Percentiles rank a stretch among this genome's conserved stretches.
phyloP scores from a whole-genome alignment of 169 alveolate genomes.

The Plasmodium adleri region DNA sequence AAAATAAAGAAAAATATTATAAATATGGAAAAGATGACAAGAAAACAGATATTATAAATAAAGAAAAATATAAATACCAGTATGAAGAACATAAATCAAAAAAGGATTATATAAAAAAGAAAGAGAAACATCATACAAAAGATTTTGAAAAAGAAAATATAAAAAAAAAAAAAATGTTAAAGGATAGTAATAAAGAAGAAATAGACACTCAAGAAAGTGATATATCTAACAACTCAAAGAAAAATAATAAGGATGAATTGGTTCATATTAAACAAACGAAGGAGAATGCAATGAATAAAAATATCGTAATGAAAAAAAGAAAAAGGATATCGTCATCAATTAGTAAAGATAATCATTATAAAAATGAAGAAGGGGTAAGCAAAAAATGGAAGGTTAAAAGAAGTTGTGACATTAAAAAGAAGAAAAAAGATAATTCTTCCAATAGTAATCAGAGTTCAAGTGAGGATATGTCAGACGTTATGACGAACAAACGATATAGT shows the following conservation, averaged over 20 bases:
- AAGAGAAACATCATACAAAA: too few relatives aligned
- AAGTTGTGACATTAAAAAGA: not conserved
- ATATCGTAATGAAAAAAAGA: constrained; percentile 10
- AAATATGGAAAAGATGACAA: too few relatives aligned
- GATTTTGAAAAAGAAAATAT: not conserved
- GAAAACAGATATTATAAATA: too few relatives aligned
- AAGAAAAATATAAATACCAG: too few relatives aligned
- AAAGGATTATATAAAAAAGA: too few relatives aligned
- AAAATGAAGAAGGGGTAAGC: constrained; percentile 1
- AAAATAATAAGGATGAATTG: not conserved
- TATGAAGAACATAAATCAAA: too few relatives aligned
- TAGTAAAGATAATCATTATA: not conserved
- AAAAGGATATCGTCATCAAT: constrained; percentile 6
- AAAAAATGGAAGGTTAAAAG: not conserved
- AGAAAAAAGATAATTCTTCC: constrained; percentile 3
- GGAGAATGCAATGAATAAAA: constrained; percentile 3
- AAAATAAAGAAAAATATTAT: too few relatives aligned
- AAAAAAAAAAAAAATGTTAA: not conserved
- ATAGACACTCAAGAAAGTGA: not conserved
- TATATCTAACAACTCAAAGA: not conserved
- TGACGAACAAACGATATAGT: too few relatives aligned
- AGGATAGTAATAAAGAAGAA: not conserved
- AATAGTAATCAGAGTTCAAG: too few relatives aligned
- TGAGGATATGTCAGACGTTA: too few relatives aligned
- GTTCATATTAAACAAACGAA: not conserved